A percentile compares a stretch with the other conserved stretches of the same genome.
These are phyloP conservation scores for Linnemannia hyalina DNA, from an alignment of 192 early-diverging fungal species.

Conservation along the genomic window DNA sequence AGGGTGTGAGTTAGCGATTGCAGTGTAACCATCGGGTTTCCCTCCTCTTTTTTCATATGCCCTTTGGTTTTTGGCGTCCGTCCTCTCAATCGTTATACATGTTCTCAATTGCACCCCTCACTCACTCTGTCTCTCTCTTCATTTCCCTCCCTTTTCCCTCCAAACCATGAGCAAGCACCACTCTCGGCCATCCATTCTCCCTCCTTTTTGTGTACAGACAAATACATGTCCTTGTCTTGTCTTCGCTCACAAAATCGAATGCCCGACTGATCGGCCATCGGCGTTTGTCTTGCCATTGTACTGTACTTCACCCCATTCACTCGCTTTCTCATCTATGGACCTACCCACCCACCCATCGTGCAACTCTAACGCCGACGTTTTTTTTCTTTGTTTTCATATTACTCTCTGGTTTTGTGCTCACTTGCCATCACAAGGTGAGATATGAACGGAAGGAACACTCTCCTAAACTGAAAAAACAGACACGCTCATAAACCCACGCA, in stretches of 20 bases:
- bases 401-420: background rate
- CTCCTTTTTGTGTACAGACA: background rate
- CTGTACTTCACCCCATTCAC: background rate
- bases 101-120: background rate
- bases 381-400: constrained; percentile 7
- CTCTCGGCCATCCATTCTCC: background rate
- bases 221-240: background rate
- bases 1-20: constrained; percentile 1
- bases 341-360: background rate
- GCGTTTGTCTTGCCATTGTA: background rate
- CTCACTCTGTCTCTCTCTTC: background rate
- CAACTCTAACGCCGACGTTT: background rate
- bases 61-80: background rate
- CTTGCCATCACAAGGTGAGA: background rate
- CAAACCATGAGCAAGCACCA: background rate
- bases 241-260: constrained; percentile 5
- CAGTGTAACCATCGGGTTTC: constrained; percentile 38
- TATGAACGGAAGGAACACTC: constrained; percentile 1
- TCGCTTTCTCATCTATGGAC: background rate
- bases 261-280: constrained; percentile 1
- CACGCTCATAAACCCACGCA: background rate
- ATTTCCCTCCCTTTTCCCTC: background rate
- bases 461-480: background rate
- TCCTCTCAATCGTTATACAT: background rate
- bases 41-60: constrained; percentile 5